Conservation (phyloP, 352 stramenopile species). For the Globisporangium heterothallicum region DNA sequence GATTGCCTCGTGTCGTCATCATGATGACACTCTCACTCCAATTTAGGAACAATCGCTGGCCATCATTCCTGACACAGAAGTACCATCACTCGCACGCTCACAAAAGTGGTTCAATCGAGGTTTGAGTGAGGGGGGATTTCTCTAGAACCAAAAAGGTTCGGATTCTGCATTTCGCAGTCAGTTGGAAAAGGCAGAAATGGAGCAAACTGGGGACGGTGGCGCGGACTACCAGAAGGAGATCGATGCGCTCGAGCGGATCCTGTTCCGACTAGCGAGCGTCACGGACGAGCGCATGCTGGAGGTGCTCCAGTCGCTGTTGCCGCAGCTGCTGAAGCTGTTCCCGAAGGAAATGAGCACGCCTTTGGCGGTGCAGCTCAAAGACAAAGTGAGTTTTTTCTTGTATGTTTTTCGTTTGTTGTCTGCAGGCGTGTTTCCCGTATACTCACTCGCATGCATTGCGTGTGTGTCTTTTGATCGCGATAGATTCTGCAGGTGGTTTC, state of each 20-base stretch:
- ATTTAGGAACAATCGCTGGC: neutral
- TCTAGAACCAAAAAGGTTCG: neutral
- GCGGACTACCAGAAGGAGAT: slow-evolving; percentile 37
- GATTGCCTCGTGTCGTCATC: neutral
- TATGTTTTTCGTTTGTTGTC: neutral
- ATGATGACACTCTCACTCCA: neutral
- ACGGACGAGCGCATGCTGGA: slow-evolving; percentile 57
- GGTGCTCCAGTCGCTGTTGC: slow-evolving; percentile 60
- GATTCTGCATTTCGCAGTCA: neutral
- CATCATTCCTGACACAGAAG: neutral
- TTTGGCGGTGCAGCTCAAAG: slow-evolving; percentile 46
- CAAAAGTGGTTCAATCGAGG: neutral
- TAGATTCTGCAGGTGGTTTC: slow-evolving; percentile 70
- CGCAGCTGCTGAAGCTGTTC: slow-evolving; percentile 63
- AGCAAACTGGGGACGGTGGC: neutral
- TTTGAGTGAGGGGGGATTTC: neutral
- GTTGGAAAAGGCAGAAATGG: neutral
- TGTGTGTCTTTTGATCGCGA: neutral
- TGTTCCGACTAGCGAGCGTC: slow-evolving; percentile 70
- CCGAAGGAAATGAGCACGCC: slow-evolving; percentile 27
- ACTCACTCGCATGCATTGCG: neutral
- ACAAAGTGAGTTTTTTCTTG: slow-evolving; percentile 40
- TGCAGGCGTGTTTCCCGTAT: neutral
- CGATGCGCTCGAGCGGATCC: slow-evolving; percentile 66
- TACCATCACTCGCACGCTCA: neutral